Evolutionary conservation across 2,329 filamentous ascomycete genomes (phyloP).

Genomic region (Fragosphaeria purpurea): DNA sequence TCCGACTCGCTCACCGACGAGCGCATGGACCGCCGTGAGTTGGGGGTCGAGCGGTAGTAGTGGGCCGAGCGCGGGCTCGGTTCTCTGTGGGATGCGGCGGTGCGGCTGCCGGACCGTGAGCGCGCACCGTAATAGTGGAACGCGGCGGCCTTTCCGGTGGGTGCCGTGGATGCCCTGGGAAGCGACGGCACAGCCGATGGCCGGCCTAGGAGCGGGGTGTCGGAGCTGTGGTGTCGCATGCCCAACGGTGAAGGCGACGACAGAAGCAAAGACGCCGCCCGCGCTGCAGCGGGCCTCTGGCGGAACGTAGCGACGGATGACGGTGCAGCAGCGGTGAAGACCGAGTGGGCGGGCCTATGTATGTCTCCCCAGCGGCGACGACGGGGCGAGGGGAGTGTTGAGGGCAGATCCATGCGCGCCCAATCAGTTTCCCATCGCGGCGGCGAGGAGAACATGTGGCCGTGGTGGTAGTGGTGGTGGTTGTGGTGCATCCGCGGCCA

Average conservation of each 20-base stretch:
- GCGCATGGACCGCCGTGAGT: constrained; percentile 24
- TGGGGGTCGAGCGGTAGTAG: constrained; percentile 27
- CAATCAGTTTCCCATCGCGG: constrained; percentile 19
- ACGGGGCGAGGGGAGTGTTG: constrained; percentile 20
- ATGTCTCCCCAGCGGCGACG: constrained; percentile 18
- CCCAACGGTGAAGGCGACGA: constrained; percentile 16
- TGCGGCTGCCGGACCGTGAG: constrained; percentile 20
- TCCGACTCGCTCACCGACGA: constrained; percentile 29
- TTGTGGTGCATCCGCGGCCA: constrained; percentile 15
- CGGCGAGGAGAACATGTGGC: constrained; percentile 13
- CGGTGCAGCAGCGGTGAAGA: constrained; percentile 10
- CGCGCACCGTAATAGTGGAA: constrained; percentile 16
- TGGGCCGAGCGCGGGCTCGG: constrained; percentile 25
- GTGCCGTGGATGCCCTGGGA: constrained; percentile 9
- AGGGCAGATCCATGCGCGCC: constrained; percentile 16
- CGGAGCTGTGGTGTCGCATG: constrained; percentile 21
- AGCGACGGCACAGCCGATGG: constrained; percentile 11
- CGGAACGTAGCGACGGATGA: constrained; percentile 3
- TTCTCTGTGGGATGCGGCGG: constrained; percentile 18
- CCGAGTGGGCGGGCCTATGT: constrained; percentile 16
- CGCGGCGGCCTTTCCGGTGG: constrained; percentile 4
- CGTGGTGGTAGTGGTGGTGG: not conserved
- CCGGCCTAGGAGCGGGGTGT: constrained; percentile 19
- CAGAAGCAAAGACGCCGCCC: constrained; percentile 12
- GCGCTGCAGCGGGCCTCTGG: constrained; percentile 11